Conservation (phyloP, 2,329 filamentous ascomycete species). For the Aspergillus calidoustus region DNA sequence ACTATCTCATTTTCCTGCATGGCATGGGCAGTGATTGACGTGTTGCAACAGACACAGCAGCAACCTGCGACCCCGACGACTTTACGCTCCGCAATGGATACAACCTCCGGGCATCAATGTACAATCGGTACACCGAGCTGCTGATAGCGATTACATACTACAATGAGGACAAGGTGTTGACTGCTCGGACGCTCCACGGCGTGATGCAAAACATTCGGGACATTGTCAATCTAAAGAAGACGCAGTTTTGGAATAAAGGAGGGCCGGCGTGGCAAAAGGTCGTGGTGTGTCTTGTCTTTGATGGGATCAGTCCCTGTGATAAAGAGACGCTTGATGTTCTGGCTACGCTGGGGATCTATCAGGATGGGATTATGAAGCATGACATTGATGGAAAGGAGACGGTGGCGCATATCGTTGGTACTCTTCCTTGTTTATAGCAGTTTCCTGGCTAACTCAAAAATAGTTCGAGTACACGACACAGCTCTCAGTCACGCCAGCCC, state of each 20-base stretch:
- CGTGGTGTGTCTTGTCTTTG: conserved; percentile 94
- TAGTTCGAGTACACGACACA: conserved; percentile 97
- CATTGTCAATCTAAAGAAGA: conserved; percentile 98
- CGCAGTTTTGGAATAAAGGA: conserved; percentile 99
- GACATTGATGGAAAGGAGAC: conserved; percentile 98
- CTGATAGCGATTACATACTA: conserved; percentile 99
- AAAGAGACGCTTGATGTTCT: conserved; percentile 92
- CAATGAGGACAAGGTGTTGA: conserved; percentile 96
- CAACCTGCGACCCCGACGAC: conserved; percentile 98
- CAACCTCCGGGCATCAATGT: conserved; percentile 96
- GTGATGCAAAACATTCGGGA: conserved; percentile 99
- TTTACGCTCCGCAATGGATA: conserved; percentile 99
- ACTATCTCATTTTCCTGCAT: too few relatives aligned
- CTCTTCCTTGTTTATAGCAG: neutral
- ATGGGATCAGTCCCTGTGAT: conserved; percentile 97
- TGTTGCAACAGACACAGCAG: conserved; percentile 74
- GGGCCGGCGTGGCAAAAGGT: conserved; percentile 99
- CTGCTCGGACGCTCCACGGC: conserved; percentile 89
- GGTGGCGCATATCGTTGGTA: conserved; percentile 77
- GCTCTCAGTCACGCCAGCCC: conserved; percentile 93
- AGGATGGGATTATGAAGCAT: conserved; percentile 98
- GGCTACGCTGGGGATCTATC: conserved; percentile 93
- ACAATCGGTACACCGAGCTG: conserved; percentile 96
- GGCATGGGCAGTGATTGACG: neutral
- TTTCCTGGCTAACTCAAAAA: conserved; percentile 14